Base-by-base conservation (phyloP, 2,329 filamentous ascomycete genomes). In the Sphaerulina populicola region DNA sequence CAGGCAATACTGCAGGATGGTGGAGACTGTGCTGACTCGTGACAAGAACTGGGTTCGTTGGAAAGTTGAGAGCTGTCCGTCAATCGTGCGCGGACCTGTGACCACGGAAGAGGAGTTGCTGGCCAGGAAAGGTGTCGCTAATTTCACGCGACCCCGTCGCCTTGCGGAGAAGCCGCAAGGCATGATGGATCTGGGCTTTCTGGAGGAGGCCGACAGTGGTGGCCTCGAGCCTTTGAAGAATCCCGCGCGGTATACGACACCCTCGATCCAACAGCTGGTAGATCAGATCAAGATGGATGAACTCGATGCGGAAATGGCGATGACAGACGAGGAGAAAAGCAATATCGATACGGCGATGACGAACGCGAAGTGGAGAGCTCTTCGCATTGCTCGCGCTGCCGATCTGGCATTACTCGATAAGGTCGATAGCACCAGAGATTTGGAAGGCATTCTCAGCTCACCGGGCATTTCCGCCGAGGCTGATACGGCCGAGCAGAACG, bases 1-100 rank as follows among this genome's bases (percentile, higher is more conserved):
- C 29, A 86, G 88, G 57, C 94, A 94, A 69, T 98, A 97, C 69
- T 86, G 89, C 70, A 85, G 93, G 36, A 94, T 97, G 81, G 89
- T 98, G 30, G 91, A 97, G 67, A 97, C 90, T 10, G 91, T 98
- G 30, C 79, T 98, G 29, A 88, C 88, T 21, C 80, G 93, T 57
- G 93, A 99, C 69, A 97, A 96, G 74, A 96, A 97, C 66, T 98
- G 94, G 94, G 89, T 94, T 40, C 85, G 89, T 56, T 99, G 93
- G 93, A 99, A 99, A 72, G 84, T 91, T 54, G 89, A 96, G 67
- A 88, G 84, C 59, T 98, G 93, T 66, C 88, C 88, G 21, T 80
- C 85, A 5, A 97, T 99, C 63, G 83, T 90, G 64, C 79, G 81
- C 53, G 80, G 85, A 18, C 74, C 87, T 9, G 77, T 97, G 29